Evolutionary conservation across 305 asterid genomes (phyloP).

Genomic region (Euphrasia arctica): DNA sequence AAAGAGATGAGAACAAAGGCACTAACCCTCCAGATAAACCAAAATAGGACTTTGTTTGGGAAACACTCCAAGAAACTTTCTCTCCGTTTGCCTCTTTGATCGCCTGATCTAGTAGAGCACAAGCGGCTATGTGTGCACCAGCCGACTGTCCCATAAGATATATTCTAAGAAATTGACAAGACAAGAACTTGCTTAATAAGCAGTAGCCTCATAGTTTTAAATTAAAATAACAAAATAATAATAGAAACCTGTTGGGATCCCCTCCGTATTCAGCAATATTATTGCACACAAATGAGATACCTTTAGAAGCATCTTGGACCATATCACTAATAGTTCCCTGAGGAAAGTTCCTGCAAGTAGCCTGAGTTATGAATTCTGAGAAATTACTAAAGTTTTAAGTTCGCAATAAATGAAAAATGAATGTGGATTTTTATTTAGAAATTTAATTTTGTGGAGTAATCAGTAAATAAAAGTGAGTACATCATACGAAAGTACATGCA

Average conservation of each 20-base stretch:
- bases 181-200: slow-evolving; percentile 17
- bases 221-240: background rate
- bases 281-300: slow-evolving; percentile 84
- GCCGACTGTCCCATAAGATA: slow-evolving; percentile 98
- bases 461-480: too few species aligned
- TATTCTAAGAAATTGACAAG: slow-evolving; percentile 41
- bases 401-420: too few species aligned
- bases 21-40: slow-evolving; percentile 97
- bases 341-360: slow-evolving; percentile 83
- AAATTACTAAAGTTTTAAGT: background rate
- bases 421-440: too few species aligned
- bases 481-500: too few species aligned
- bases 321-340: slow-evolving; percentile 93
- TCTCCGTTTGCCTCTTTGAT: slow-evolving; percentile 73
- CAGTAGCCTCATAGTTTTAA: background rate
- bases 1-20: background rate
- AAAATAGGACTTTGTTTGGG: slow-evolving; percentile 82
- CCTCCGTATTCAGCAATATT: slow-evolving; percentile 93
- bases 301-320: slow-evolving; percentile 93
- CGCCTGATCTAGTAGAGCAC: slow-evolving; percentile 85
- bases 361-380: slow-evolving; percentile 13
- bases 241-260: slow-evolving; percentile 70
- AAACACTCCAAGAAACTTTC: slow-evolving; percentile 75
- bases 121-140: slow-evolving; percentile 95
- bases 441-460: too few species aligned